These are phyloP conservation scores for Climacium dendroides DNA, from an alignment of 225 moss, liverwort and hornwort species.

Conservation along the genomic window DNA sequence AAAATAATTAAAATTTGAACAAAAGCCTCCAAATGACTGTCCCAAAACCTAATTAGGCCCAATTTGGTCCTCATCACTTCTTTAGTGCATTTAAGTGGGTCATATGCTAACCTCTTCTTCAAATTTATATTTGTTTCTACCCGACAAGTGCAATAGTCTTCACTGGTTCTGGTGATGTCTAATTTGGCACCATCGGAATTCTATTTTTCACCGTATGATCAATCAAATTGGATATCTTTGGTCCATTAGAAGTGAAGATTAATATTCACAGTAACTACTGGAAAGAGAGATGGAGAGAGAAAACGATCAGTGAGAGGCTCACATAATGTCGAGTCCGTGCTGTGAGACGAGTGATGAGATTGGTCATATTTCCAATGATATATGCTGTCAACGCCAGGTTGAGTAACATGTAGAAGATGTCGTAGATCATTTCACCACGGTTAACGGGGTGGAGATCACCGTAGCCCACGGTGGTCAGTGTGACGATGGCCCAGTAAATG, in stretches of 20 bases:
- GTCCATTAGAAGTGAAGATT: background rate
- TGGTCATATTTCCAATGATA: conserved; percentile 98
- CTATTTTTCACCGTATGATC: background rate
- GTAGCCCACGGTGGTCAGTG: conserved; percentile 87
- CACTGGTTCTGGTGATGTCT: background rate
- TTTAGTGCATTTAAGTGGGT: background rate
- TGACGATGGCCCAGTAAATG: conserved; percentile 95
- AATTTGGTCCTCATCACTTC: background rate
- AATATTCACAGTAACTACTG: background rate
- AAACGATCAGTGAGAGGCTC: conserved; percentile 1
- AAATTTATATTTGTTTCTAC: background rate
- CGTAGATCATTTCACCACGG: conserved; percentile 72
- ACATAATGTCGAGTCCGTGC: conserved; percentile 82
- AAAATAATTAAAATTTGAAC: background rate
- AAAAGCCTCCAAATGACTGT: background rate
- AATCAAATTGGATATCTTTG: background rate
- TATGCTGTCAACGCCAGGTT: conserved; percentile 86
- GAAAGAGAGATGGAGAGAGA: background rate
- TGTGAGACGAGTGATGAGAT: conserved; percentile 81
- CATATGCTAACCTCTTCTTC: background rate
- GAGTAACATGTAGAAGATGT: conserved; percentile 72
- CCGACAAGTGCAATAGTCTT: background rate
- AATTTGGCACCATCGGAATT: background rate
- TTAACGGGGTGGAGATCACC: conserved; percentile 91
- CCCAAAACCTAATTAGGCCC: background rate